phyloP scores from a whole-genome alignment of 2,329 filamentous ascomycete species.

The Phialemoniopsis sp. region DNA sequence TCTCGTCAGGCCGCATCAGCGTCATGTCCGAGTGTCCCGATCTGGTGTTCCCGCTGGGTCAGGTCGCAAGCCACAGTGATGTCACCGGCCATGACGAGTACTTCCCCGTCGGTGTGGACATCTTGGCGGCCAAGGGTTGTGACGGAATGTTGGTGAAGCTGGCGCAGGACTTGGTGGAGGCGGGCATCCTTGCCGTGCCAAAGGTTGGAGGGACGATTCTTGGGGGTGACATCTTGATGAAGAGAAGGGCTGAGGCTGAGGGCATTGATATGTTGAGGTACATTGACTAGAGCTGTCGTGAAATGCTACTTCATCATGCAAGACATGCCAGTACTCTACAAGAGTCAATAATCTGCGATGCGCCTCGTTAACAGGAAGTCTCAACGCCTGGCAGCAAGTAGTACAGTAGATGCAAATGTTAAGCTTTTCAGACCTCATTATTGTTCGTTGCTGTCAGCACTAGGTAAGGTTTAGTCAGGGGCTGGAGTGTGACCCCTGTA shows the following conservation, averaged over 20 bases:
- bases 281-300: background rate
- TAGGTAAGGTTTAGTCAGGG: no score
- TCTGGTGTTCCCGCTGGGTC: slow-evolving; percentile 34
- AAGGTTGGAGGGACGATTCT: slow-evolving; percentile 30
- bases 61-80: slow-evolving; percentile 23
- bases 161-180: slow-evolving; percentile 43
- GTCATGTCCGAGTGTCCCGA: slow-evolving; percentile 33
- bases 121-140: slow-evolving; percentile 56
- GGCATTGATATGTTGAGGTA: background rate
- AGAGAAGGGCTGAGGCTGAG: slow-evolving; percentile 7
- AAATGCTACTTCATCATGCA: no score
- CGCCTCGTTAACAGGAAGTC: no score
- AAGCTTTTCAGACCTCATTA: no score
- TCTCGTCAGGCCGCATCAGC: slow-evolving; percentile 27
- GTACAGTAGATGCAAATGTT: no score
- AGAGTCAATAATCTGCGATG: no score
- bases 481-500: no score
- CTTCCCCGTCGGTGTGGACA: slow-evolving; percentile 53
- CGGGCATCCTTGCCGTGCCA: slow-evolving; percentile 41
- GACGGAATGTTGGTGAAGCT: slow-evolving; percentile 54
- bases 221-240: slow-evolving; percentile 11
- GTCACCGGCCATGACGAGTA: slow-evolving; percentile 42
- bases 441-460: no score
- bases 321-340: no score
- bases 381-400: no score